Evolutionary conservation across 371 early-diverging fungal species (phyloP).

Genomic region (Mortierella sp.): DNA sequence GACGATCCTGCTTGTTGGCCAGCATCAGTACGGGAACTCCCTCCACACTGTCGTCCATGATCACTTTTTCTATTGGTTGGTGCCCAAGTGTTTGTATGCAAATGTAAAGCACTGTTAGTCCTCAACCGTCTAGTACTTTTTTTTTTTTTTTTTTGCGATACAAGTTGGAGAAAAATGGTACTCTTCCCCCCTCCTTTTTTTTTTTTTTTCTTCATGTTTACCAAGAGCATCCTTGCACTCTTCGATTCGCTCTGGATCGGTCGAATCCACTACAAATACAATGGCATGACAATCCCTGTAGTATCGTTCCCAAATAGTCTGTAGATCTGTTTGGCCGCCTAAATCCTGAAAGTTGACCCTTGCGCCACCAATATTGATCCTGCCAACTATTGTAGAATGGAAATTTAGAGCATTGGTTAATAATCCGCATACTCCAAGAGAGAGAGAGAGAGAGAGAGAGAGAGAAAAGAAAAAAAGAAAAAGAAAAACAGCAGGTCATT

Average conservation of each 20-base stretch:
- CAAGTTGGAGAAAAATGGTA: background rate
- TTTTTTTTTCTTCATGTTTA: conserved; percentile 51
- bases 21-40: conserved; percentile 93
- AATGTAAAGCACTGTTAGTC: conserved; percentile 10
- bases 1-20: conserved; percentile 93
- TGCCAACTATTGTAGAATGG: conserved; percentile 70
- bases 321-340: conserved; percentile 92
- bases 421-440: background rate
- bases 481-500: background rate
- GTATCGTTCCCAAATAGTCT: conserved; percentile 92
- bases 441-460: background rate
- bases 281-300: conserved; percentile 95
- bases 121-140: background rate
- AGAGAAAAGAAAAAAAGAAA: background rate
- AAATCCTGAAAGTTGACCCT: conserved; percentile 94
- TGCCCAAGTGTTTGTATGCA: background rate
- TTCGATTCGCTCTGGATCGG: conserved; percentile 81
- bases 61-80: conserved; percentile 67
- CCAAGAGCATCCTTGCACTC: conserved; percentile 86
- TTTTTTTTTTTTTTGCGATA: background rate
- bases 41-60: conserved; percentile 79
- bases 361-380: conserved; percentile 72
- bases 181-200: no score
- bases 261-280: conserved; percentile 92
- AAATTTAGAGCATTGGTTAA: background rate